phyloP scores from a whole-genome alignment of 345 rosid genomes.

The Passiflora organensis region DNA sequence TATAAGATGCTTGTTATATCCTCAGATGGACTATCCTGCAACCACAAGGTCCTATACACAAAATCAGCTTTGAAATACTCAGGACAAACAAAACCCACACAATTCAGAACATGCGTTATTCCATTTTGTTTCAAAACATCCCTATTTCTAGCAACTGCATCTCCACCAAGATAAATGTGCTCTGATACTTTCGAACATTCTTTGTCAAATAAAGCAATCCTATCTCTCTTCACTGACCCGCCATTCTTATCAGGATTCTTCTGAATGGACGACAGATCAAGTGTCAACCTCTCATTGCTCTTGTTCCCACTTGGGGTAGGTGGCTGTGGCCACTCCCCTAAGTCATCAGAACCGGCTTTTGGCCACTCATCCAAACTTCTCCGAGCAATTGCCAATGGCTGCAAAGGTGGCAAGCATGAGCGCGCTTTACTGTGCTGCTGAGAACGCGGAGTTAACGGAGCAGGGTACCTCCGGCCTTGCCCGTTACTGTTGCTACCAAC shows the following conservation, averaged over 20 bases:
- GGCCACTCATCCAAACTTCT: conserved; percentile 99
- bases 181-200: conserved; percentile 96
- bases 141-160: conserved; percentile 88
- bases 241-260: conserved; percentile 58
- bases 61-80: conserved; percentile 91
- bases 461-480: conserved; percentile 52
- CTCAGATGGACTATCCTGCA: conserved; percentile 98
- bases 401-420: conserved; percentile 91
- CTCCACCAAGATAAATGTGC: conserved; percentile 95
- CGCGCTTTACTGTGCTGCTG: conserved; percentile 83
- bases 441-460: conserved; percentile 81
- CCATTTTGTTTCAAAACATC: conserved; percentile 73
- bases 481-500: conserved; percentile 28
- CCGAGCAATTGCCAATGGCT: conserved; percentile 82
- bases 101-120: conserved; percentile 88
- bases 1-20: conserved; percentile 96
- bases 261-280: conserved; percentile 78
- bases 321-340: conserved; percentile 96
- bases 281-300: conserved; percentile 85
- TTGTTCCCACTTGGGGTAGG: conserved; percentile 79
- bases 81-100: conserved; percentile 97
- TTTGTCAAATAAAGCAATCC: conserved; percentile 88
- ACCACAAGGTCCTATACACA: conserved; percentile 89
- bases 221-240: conserved; percentile 79
- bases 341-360: conserved; percentile 89